These are phyloP conservation scores for Xylaria sp. DNA, from an alignment of 495 filamentous ascomycete genomes.

Conservation along the genomic window DNA sequence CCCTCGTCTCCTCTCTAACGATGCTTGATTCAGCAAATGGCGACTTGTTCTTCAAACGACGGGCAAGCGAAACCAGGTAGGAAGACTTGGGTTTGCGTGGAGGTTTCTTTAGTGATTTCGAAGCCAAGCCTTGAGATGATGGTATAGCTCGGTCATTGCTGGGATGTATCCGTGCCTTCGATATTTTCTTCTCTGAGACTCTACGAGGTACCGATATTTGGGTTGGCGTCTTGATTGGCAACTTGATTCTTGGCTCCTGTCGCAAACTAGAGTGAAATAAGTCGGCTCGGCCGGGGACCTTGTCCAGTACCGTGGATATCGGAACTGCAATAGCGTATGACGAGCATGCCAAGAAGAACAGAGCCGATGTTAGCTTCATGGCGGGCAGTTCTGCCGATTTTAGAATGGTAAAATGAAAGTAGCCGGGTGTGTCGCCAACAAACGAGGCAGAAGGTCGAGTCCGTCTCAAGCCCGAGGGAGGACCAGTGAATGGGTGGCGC, in stretches of 20 bases:
- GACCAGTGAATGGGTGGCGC: not conserved
- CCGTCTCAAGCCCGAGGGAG: not conserved
- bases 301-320: constrained; percentile 25
- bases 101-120: constrained; percentile 3
- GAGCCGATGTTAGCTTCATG: constrained; percentile 34
- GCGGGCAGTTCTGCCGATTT: not conserved
- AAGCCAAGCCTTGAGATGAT: not conserved
- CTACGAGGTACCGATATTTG: not conserved
- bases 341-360: constrained; percentile 30
- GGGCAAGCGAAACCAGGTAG: constrained; percentile 31
- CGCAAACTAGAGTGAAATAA: not conserved
- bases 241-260: constrained; percentile 17
- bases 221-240: not conserved
- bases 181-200: not conserved
- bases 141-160: not conserved
- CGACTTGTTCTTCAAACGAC: constrained; percentile 32
- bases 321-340: constrained; percentile 33
- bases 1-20: constrained; percentile 38
- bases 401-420: not conserved
- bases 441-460: not conserved
- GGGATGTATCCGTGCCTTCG: not conserved
- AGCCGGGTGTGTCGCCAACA: not conserved
- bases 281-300: constrained; percentile 23
- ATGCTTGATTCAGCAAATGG: constrained; percentile 42
- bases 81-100: constrained; percentile 14